These are phyloP conservation scores for Keithomyces neogunnii DNA, from an alignment of 2,329 filamentous ascomycete species.

Conservation along the genomic window DNA sequence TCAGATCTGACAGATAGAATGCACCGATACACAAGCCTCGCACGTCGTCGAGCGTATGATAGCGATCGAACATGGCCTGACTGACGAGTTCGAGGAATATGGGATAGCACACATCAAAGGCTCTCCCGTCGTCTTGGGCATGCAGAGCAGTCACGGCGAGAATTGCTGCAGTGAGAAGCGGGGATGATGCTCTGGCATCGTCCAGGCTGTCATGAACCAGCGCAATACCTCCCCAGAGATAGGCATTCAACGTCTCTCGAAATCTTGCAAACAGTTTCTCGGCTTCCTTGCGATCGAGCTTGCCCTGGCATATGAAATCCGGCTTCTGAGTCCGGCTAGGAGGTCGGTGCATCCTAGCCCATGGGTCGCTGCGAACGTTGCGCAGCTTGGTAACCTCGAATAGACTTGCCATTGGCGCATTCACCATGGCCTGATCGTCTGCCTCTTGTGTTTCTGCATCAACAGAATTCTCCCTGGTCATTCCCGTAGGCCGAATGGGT, in stretches of 20 bases:
- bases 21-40: conserved; percentile 54
- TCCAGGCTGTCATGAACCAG: conserved; percentile 19
- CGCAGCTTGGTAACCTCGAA: conserved; percentile 23
- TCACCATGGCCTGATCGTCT: conserved; percentile 20
- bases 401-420: conserved; percentile 23
- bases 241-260: conserved; percentile 20
- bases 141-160: conserved; percentile 24
- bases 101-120: conserved; percentile 47
- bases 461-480: conserved; percentile 24
- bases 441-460: conserved; percentile 14
- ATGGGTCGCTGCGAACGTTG: conserved; percentile 23
- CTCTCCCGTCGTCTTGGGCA: conserved; percentile 27
- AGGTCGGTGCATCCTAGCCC: conserved; percentile 10
- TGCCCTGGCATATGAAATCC: conserved; percentile 22
- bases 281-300: conserved; percentile 17
- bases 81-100: conserved; percentile 51
- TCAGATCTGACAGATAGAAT: conserved; percentile 53
- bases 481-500: conserved; percentile 14
- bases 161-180: conserved; percentile 22
- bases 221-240: conserved; percentile 24
- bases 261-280: conserved; percentile 20
- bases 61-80: conserved; percentile 45
- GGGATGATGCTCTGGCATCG: conserved; percentile 19
- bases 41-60: conserved; percentile 47
- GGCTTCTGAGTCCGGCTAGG: conserved; percentile 10